Evolutionary conservation across 2,329 filamentous ascomycete genomes (phyloP), one percentile per base, ranked within the genome.

Genomic region (Phialophora expanda): DNA sequence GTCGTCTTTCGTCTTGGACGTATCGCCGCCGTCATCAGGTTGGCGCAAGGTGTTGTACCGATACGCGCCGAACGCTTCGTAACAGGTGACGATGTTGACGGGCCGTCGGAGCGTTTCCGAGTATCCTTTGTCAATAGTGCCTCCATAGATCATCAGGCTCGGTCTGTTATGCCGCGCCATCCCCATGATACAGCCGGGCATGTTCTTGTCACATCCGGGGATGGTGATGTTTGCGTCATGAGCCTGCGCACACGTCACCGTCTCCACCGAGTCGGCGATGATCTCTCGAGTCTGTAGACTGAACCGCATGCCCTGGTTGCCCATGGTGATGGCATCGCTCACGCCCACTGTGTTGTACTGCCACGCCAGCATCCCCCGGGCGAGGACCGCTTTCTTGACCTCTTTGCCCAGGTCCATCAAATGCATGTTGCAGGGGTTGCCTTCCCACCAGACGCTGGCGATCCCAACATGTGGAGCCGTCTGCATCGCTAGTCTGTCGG

Each of bases 141-240:
- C 94, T 58, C 94, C 94, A 76, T 97, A 98, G 66, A 98, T 90
- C 93, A 97, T 97, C 75, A 97, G 83, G 56, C 92, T 95, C 3
- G 94, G 94, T 9, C 94, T 86, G 79, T 97, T 97, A 79, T 96
- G 92, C 64, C 94, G 87, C 14, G 91, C 92, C 75, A 95, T 93
- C 0, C 91, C 93, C 89, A 97, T 97, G 69, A 95, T 84, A 17
- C 91, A 90, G 69, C 93, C 93, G 0, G 93, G 93, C 94, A 97
- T 97, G 78, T 97, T 97, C 86, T 97, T 97, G 81, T 97, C 93
- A 77, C 93, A 97, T 11, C 93, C 93, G 0, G 94, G 93, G 72
- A 97, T 94, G 32, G 91, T 89, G 76, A 97, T 93, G 77, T 93
- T 96, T 65, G 93, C 94, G 76, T 97, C 94, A 78, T 97, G 92